Evolutionary conservation across 148 eudicot species (phyloP), one percentile per base, ranked within the genome.

Genomic region (Chenopodium album): DNA sequence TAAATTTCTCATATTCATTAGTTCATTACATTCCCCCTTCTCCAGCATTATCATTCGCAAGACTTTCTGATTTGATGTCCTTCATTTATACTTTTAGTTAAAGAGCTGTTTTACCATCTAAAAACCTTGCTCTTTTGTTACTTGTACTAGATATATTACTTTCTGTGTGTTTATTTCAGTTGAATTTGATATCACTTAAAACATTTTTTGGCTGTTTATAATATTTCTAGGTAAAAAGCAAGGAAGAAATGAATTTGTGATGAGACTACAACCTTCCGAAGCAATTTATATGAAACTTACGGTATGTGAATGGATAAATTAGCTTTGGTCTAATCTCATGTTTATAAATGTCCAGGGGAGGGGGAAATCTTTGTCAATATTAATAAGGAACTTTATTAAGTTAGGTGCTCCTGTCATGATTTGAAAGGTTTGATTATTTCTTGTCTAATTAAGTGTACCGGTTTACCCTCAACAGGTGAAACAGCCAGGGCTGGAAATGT

Each of bases 271-370:
- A 63, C 98, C 98, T 84, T 83, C 82, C 62, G 98, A 95, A 87
- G 97, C 98, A 76, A 90, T 95, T 60, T 95, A 95, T 88, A 93
- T 95, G 94, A 95, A 95, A 90, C 95, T 95, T 78, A 95, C 94
- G 83, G 98, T 93, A 91, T 62, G 92, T 79, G 32, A 46, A 60
- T 80, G 69, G 6, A 28, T 13, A 17, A 34, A 20, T 50, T 3
- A 79, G 10, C 22, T 47, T 37, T 50, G 41, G 37, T 79, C 1
- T 7, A 31, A 32, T 34, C 20, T 16, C 48, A 10, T 34, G 31
- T 31, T 32, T 34, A 26, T 74, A 4, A 2, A 44, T 41, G 20
- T 71, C 2, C 19, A 4, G 44, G 44, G 44, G 46, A 8, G 3
- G 1, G 50, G 26, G 12, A 16, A 72, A 22, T 22, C 19, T 31